These are phyloP conservation scores for Leccinum pellstonianum DNA, from an alignment of 768 basidiomycete genomes.

Conservation along the genomic window DNA sequence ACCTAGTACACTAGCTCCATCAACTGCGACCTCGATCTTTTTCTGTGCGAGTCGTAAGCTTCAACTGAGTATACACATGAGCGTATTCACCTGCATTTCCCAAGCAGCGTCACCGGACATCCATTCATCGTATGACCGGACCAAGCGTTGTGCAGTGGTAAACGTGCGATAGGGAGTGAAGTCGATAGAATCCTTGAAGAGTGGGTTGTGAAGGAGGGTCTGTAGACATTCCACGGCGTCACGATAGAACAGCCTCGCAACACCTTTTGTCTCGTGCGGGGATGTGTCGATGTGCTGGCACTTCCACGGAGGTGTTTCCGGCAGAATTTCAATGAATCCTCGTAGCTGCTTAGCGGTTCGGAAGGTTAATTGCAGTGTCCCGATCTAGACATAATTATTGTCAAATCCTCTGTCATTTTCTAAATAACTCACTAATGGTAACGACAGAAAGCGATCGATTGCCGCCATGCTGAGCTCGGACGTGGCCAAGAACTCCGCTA, in stretches of 20 bases:
- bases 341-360: no score
- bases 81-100: constrained; percentile 23
- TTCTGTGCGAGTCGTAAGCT: background rate
- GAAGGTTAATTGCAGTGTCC: no score
- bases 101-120: constrained; percentile 28
- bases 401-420: no score
- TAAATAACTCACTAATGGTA: no score
- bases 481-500: no score
- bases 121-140: constrained; percentile 20
- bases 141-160: constrained; percentile 2
- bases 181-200: constrained; percentile 4
- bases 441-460: no score
- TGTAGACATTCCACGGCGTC: background rate
- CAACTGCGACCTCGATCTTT: background rate
- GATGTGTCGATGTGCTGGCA: background rate
- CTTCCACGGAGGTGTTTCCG: background rate
- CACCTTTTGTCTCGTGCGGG: background rate
- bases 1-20: background rate
- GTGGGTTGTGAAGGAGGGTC: background rate
- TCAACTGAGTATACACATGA: no score
- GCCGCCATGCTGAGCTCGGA: no score
- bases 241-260: background rate
- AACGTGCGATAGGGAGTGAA: constrained; percentile 18
- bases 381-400: no score
- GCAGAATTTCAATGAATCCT: background rate